Evolutionary conservation across 2,329 filamentous ascomycete genomes (phyloP).

Genomic region (Chaetomium strumarium): DNA sequence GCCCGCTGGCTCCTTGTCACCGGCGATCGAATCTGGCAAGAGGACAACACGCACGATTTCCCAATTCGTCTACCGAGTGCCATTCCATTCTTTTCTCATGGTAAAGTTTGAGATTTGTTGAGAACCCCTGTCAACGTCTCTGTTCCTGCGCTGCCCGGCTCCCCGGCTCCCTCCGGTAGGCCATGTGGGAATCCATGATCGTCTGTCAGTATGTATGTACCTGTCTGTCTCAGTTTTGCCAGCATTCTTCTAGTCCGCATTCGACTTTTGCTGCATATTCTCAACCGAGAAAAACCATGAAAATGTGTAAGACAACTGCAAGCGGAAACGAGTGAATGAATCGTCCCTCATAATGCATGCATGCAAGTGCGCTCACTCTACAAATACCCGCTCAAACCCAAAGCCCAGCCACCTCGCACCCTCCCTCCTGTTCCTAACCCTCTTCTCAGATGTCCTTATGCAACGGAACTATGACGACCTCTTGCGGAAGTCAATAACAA

Average conservation of each 20-base stretch:
- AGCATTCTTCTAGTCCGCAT: neutral
- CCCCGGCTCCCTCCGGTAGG: neutral
- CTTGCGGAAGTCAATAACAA: constrained; percentile 52
- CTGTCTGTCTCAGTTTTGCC: neutral
- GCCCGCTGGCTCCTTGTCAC: neutral
- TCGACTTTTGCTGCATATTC: neutral
- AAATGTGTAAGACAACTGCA: neutral
- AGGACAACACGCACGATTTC: constrained; percentile 16
- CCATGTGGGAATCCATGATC: neutral
- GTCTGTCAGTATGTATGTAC: too few species aligned
- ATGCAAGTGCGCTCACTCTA: neutral
- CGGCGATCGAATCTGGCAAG: constrained; percentile 6
- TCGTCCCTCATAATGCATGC: neutral
- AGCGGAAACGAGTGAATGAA: too few species aligned
- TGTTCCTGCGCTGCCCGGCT: neutral
- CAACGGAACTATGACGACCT: neutral
- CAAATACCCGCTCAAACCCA: neutral
- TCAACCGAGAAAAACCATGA: neutral
- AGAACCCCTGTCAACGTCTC: neutral
- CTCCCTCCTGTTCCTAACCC: neutral
- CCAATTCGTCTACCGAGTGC: constrained; percentile 19
- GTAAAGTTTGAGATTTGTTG: too few species aligned
- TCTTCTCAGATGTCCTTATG: neutral
- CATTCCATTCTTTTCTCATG: neutral
- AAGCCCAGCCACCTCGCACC: neutral